Evolutionary conservation across 495 filamentous ascomycete genomes (phyloP), one percentile per base, ranked within the genome.

Genomic region (Tirmania nivea): DNA sequence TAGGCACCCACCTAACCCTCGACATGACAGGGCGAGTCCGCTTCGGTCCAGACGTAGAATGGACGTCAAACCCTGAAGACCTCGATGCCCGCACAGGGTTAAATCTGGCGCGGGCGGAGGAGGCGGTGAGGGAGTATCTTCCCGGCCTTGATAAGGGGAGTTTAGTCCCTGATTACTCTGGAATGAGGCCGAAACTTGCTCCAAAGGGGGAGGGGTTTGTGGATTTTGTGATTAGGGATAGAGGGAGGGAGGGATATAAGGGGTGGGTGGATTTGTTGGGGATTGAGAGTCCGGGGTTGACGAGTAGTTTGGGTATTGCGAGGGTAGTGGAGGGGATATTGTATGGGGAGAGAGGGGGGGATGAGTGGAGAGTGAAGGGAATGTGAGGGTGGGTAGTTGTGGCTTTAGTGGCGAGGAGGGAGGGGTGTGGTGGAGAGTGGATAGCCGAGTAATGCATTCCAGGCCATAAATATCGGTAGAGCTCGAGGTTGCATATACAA

Each of bases 11-110:
- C 68, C 69, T 97, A 6, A 97, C 90, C 0, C 73, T 96, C 17
- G 90, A 97, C 63, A 73, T 96, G 70, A 76, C 74, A 0, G 89
- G 87, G 0, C 75, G 83, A 1, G 75, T 96, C 31, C 81, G 88
- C 36, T 97, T 97, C 63, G 90, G 90, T 0, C 90, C 90, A 0
- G 90, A 97, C 61, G 84, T 95, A 11, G 87, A 96, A 65, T 96
- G 92, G 90, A 78, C 92, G 1, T 71, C 77, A 45, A 73, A 76
- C 37, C 74, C 81, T 0, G 35, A 48, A 10, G 60, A 67, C 49
- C 54, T 78, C 2, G 54, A 56, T 5, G 70, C 76, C 17, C 75
- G 71, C 57, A 66, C 69, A 42, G 68, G 69, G n/a, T 31, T 7
- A 31, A 31, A 31, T 31, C 25, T 31, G 7, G 25, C 25, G 25